Base-by-base conservation (phyloP, 2,329 filamentous ascomycete species). In the Lasiodiplodia sp. region DNA sequence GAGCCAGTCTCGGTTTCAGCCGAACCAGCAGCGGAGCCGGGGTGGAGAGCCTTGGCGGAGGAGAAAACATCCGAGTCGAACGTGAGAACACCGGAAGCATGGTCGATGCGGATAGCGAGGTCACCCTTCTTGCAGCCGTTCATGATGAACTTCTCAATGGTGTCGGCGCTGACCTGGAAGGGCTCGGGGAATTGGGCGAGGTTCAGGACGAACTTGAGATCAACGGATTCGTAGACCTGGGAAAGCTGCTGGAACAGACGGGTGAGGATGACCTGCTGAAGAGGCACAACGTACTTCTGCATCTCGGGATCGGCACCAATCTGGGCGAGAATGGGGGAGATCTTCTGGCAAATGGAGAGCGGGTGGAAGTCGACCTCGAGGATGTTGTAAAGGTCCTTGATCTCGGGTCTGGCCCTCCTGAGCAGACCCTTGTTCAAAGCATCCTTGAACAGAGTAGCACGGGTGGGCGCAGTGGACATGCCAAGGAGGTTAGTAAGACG, bases 121-220 rank as follows among this genome's bases (percentile, higher is more conserved):
- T 99, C 96, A 68, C 96, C 96, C 88, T 99, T 99, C 89, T 99
- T 99, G 88, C 97, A 98, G 72, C 96, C 96, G 82, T 99, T 99
- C 96, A 99, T 99, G 86, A 99, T 98, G 86, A 99, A 99, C 85
- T 98, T 99, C 86, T 99, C 96, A 73, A 99, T 96, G 71, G 93
- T 97, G 73, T 91, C 89, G 66, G 92, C 90, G 71, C 88, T 92
- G 73, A 98, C 94, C 83, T 97, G 92, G 88, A 96, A 98, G 52
- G 96, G 93, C 79, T 97, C 94, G 11, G 96, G 96, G 87, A 99
- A 99, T 78, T 96, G 88, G 71, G 96, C 96, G 67, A 99, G 91
- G 76, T 92, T 91, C 80, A 97, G 91, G 57, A 99, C 95, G 75
- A 98, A 98, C 75, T 89, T 88, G 70, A 99, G 88, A 80, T 98